These are phyloP conservation scores for Fusarium nodosum DNA, from an alignment of 2,329 filamentous ascomycete species.

Conservation along the genomic window DNA sequence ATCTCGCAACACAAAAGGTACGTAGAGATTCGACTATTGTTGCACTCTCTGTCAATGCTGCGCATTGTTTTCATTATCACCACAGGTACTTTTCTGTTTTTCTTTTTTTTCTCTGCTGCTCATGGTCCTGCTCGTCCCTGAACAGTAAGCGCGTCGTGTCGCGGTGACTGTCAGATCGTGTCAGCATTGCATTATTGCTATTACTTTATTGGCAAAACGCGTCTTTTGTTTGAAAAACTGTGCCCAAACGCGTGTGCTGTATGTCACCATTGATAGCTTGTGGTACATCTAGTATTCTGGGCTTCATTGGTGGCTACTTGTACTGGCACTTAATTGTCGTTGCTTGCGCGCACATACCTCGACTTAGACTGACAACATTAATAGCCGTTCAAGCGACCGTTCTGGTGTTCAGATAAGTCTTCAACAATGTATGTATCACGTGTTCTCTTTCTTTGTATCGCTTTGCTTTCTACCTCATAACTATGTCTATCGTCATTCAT, in stretches of 20 bases:
- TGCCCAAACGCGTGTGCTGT: conserved; percentile 17
- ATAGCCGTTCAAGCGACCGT: conserved; percentile 39
- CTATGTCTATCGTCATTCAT: background rate
- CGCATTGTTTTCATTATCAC: background rate
- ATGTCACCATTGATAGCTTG: conserved; percentile 20
- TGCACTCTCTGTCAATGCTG: background rate
- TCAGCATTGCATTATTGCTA: conserved; percentile 19
- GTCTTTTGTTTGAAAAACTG: conserved; percentile 22
- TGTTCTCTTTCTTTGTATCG: conserved; percentile 24
- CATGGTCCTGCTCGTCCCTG: conserved; percentile 1
- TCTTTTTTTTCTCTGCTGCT: background rate
- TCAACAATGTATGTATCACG: conserved; percentile 44
- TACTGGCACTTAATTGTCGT: conserved; percentile 47
- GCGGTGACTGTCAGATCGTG: conserved; percentile 15
- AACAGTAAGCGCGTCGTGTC: conserved; percentile 31
- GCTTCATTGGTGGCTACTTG: conserved; percentile 43
- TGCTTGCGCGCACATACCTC: conserved; percentile 30
- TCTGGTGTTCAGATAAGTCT: background rate
- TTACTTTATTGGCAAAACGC: conserved; percentile 18
- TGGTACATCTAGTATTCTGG: conserved; percentile 18
- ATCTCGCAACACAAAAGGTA: conserved; percentile 48
- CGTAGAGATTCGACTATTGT: conserved; percentile 37
- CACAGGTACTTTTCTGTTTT: background rate
- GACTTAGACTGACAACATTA: conserved; percentile 44
- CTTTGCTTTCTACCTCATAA: conserved; percentile 13